These are phyloP conservation scores for Mentha longifolia DNA, from an alignment of 257 asterid species.

Conservation along the genomic window DNA sequence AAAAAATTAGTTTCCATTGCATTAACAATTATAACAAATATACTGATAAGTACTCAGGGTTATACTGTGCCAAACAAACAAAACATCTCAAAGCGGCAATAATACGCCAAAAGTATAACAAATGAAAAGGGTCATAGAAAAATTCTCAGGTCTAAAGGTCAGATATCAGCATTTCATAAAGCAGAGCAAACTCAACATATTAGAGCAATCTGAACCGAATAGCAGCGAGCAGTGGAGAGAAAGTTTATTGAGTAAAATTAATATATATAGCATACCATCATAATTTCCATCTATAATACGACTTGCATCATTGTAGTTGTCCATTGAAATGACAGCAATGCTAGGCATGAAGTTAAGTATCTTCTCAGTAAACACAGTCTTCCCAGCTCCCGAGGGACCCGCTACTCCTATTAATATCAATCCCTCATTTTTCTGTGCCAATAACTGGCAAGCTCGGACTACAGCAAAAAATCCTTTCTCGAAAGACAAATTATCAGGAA, in stretches of 20 bases:
- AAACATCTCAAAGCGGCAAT: conserved; percentile 3
- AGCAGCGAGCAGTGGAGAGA: conserved; percentile 15
- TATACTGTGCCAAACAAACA: not conserved
- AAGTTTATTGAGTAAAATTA: not conserved
- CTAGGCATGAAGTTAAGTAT: conserved; percentile 87
- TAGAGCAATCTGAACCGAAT: conserved; percentile 11
- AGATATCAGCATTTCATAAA: conserved; percentile 2
- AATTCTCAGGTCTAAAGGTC: not conserved
- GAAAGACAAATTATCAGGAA: conserved; percentile 77
- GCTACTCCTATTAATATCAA: conserved; percentile 82
- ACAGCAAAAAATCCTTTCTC: conserved; percentile 97
- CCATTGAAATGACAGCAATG: conserved; percentile 96
- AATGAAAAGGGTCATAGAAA: not conserved
- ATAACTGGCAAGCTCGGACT: conserved; percentile 84
- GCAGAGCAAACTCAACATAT: conserved; percentile 17
- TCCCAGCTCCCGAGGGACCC: conserved; percentile 99
- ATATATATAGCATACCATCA: conserved; percentile 64
- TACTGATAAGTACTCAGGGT: not conserved
- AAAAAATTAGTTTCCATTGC: not conserved
- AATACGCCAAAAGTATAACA: not conserved
- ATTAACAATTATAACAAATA: not conserved
- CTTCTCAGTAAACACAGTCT: conserved; percentile 72
- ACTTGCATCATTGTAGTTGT: conserved; percentile 94
- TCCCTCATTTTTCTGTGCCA: conserved; percentile 90
- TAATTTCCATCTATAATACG: conserved; percentile 93